phyloP scores from a whole-genome alignment of 2,329 filamentous ascomycete species.

The Cytospora paraplurivora region DNA sequence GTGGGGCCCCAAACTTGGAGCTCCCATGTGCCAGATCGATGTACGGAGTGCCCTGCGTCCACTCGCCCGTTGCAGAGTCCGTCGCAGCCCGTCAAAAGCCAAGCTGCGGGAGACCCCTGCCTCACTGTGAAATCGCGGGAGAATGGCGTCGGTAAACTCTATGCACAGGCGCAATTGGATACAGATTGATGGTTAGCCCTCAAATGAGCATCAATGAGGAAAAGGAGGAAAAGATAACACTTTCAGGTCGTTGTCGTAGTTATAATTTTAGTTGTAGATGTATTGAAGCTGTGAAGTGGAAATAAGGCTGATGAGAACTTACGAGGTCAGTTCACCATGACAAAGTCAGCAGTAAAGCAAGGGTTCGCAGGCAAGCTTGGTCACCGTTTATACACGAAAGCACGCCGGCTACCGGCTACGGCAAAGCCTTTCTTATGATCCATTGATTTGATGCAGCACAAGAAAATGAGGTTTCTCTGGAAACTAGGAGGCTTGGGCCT shows the following conservation, averaged over 20 bases:
- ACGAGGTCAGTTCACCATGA: neutral
- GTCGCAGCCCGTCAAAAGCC: no score
- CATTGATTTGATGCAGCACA: neutral
- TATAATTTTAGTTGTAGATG: neutral
- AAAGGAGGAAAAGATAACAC: no score
- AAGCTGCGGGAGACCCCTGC: no score
- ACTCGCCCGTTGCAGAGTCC: no score
- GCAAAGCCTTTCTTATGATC: neutral
- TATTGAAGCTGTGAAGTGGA: neutral
- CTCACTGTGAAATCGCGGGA: no score
- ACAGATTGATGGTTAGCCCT: no score
- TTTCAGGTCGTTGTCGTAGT: neutral
- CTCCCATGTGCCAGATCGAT: no score
- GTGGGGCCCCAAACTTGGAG: neutral
- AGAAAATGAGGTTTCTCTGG: conserved; percentile 7
- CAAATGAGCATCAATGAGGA: neutral
- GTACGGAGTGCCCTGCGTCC: no score
- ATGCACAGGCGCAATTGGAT: no score
- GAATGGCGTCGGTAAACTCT: no score
- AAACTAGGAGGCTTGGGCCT: neutral
- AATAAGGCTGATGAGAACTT: neutral
- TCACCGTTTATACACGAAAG: neutral
- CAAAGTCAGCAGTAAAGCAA: neutral
- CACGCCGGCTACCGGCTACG: neutral
- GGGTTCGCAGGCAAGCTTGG: neutral